Evolutionary conservation across 2,329 filamentous ascomycete species (phyloP).

Genomic region (Elsinoe batatas): DNA sequence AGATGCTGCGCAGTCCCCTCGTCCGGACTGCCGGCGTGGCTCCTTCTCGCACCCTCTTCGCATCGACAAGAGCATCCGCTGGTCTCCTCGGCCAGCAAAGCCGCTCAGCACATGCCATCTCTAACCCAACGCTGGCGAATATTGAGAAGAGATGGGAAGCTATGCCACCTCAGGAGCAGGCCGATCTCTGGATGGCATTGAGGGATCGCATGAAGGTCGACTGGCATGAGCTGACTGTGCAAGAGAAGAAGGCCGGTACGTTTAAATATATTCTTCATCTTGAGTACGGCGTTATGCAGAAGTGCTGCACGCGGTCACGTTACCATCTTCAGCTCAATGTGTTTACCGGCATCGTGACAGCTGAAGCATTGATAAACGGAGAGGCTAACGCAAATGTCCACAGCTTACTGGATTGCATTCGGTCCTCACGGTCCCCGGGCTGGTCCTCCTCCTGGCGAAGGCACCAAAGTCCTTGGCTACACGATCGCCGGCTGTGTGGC

Average conservation of each 20-base stretch:
- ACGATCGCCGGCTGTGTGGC: slow-evolving; percentile 57
- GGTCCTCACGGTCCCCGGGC: slow-evolving; percentile 91
- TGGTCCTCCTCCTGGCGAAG: slow-evolving; percentile 71
- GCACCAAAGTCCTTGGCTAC: slow-evolving; percentile 66
- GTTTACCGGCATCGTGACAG: neutral
- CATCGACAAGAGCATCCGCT: slow-evolving; percentile 17
- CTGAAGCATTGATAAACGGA: slow-evolving; percentile 12
- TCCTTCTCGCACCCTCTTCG: slow-evolving; percentile 11
- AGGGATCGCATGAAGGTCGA: slow-evolving; percentile 97
- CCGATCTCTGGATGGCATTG: slow-evolving; percentile 96
- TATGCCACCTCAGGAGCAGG: slow-evolving; percentile 97
- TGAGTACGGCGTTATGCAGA: too few relatives aligned
- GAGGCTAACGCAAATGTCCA: slow-evolving; percentile 18
- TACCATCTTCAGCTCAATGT: neutral
- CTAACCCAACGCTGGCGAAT: slow-evolving; percentile 92
- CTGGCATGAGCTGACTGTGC: slow-evolving; percentile 88
- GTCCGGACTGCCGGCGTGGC: slow-evolving; percentile 16
- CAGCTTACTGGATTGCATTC: slow-evolving; percentile 99
- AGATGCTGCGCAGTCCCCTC: slow-evolving; percentile 17
- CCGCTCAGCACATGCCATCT: slow-evolving; percentile 79
- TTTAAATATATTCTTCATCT: slow-evolving; percentile 24
- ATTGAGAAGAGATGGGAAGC: slow-evolving; percentile 99
- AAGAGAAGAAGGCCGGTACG: slow-evolving; percentile 99
- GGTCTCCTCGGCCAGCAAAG: slow-evolving; percentile 36
- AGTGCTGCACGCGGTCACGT: too few relatives aligned